Evolutionary conservation across 441 rosid genomes (phyloP).

Genomic region (Gossypium laxum): DNA sequence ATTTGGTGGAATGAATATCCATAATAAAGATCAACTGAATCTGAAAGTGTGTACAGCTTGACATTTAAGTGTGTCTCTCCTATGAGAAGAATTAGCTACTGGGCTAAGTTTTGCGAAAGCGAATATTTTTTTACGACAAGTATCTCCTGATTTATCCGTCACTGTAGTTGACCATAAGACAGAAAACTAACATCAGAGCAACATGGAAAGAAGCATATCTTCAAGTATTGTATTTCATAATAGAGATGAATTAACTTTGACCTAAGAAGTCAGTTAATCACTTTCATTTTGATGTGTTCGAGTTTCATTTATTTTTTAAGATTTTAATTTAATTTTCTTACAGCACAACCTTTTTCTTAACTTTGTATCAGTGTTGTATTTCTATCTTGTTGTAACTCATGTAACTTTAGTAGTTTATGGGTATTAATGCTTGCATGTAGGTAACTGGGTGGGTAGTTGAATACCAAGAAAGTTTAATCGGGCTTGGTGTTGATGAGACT

Average conservation of each 20-base stretch:
- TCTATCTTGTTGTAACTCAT: conserved; percentile 7
- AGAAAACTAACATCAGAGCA: not conserved
- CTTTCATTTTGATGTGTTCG: not conserved
- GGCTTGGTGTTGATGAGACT: conserved; percentile 95
- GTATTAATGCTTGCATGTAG: conserved; percentile 36
- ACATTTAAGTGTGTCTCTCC: not conserved
- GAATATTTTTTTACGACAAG: not conserved
- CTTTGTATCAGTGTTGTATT: conserved; percentile 1
- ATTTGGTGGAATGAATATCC: not conserved
- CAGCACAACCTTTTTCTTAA: not conserved
- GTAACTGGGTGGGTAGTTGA: conserved; percentile 99
- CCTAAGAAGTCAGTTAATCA: not conserved
- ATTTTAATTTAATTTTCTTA: not conserved
- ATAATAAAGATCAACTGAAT: not conserved
- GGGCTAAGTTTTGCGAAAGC: not conserved
- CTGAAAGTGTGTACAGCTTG: not conserved
- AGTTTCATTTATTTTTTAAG: not conserved
- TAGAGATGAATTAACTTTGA: not conserved
- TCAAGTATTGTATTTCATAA: not conserved
- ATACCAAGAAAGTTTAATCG: conserved; percentile 90
- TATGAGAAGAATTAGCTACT: not conserved
- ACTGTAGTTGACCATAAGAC: not conserved
- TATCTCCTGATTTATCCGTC: not conserved
- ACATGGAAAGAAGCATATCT: not conserved
- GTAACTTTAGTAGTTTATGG: conserved; percentile 17